Conservation (phyloP, 768 basidiomycete genomes). For the Trametes cubensis region DNA sequence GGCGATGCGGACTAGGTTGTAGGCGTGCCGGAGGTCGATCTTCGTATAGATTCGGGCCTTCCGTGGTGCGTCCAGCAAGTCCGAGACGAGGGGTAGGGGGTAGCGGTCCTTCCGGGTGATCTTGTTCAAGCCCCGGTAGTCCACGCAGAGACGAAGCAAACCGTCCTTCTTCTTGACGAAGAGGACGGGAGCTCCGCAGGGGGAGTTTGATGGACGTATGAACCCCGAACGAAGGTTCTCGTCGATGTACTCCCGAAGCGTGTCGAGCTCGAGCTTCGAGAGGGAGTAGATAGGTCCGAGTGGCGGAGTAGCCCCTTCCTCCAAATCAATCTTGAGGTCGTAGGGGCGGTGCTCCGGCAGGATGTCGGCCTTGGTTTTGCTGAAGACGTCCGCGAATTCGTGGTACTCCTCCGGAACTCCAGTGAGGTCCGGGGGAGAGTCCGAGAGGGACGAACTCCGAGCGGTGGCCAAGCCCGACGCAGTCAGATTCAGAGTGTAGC, state of each 20-base stretch:
- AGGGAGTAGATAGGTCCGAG: background rate
- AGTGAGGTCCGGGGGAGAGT: background rate
- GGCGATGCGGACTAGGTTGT: slow-evolving; percentile 41
- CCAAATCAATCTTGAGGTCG: background rate
- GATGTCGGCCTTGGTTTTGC: background rate
- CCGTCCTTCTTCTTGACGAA: background rate
- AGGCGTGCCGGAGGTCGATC: slow-evolving; percentile 42
- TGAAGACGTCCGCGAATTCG: slow-evolving; percentile 1
- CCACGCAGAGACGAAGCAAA: background rate
- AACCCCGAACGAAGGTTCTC: no score
- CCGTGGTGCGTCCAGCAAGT: slow-evolving; percentile 31
- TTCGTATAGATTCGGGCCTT: slow-evolving; percentile 35
- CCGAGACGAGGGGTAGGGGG: slow-evolving; percentile 32
- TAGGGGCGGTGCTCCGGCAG: background rate
- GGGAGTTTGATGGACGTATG: no score
- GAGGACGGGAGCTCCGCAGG: no score
- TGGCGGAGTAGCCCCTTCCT: background rate
- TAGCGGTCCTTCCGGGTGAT: slow-evolving; percentile 14
- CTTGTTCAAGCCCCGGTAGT: background rate
- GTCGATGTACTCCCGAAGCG: background rate
- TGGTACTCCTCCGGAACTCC: background rate
- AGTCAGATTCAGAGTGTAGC: background rate
- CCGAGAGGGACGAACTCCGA: background rate
- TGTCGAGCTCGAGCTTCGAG: background rate
- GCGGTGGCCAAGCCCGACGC: no score